Evolutionary conservation across 1,139 yeast species (phyloP), one percentile per base, ranked within the genome.

Genomic region (Taiozyma sp.): DNA sequence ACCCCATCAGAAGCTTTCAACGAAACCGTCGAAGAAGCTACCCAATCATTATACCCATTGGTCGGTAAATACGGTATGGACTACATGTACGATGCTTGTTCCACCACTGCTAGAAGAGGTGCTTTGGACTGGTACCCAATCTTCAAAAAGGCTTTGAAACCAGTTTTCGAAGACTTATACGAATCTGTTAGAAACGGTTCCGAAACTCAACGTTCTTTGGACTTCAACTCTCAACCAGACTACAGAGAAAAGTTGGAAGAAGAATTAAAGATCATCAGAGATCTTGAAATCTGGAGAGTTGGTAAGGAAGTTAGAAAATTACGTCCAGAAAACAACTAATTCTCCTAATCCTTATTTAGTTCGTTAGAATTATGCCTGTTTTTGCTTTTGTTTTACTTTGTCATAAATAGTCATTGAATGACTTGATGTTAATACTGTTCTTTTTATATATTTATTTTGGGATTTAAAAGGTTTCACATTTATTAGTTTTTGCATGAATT

Each of bases 71-170:
- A 93, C 83, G 99, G 99, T 81, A 93, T 93, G 99, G 99, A 93
- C 80, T 93, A 93, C 93, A 93, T 93, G 99, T 93, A 93, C 85
- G 98, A 92, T 72, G 99, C 99, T 67, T 93, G 99, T 80, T 93
- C 99, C 64, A 93, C 99, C 72, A 93, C 99, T 65, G 99, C 99
- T 67, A 90, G 98, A 84, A 91, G 99, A 82, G 99, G 99, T 83
- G 99, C 99, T 71, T 84, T 93, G 70, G 99, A 93, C 83, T 93
- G 99, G 99, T 92, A 93, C 83, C 99, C 98, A 76, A 79, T 85
- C 75, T 93, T 93, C 90, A 91, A 91, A 85, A 95, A 89, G 68
- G 97, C 97, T 70, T 84, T 93, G 79, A 93, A 93, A 83, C 99
- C 99, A 70, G 97, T 93, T 57, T 93, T 93, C 83, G 83, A 87